phyloP scores from a whole-genome alignment of 805 yeast genomes.

The Metschnikowia colocasiae region DNA sequence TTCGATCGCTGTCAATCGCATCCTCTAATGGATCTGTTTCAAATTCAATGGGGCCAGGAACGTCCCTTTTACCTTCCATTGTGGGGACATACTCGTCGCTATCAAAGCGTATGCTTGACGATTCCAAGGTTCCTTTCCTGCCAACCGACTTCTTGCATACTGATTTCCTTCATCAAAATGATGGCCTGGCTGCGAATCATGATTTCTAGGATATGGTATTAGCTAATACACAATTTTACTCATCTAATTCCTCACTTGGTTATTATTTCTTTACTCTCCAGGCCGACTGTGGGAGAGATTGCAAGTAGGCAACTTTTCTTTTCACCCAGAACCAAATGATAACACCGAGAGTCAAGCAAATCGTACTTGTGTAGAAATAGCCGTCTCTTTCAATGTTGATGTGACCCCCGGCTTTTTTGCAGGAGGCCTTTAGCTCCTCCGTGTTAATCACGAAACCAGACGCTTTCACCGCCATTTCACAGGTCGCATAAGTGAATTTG shows the following conservation, averaged over 20 bases:
- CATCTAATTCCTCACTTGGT: neutral
- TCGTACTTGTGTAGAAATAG: constrained; percentile 68
- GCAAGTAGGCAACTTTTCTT: constrained; percentile 58
- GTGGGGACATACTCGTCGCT: constrained; percentile 38
- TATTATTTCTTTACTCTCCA: constrained; percentile 57
- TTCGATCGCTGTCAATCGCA: constrained; percentile 12
- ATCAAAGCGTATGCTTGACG: constrained; percentile 33
- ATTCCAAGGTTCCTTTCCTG: constrained; percentile 36
- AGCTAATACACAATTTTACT: neutral
- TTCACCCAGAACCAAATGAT: constrained; percentile 65
- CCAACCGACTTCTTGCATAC: constrained; percentile 40
- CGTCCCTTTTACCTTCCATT: constrained; percentile 39
- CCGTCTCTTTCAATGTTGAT: constrained; percentile 68
- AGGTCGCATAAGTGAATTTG: constrained; percentile 62
- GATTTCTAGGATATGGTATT: neutral
- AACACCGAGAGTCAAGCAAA: constrained; percentile 70
- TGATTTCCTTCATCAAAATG: constrained; percentile 21
- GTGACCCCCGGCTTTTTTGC: constrained; percentile 53
- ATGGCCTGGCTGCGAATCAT: constrained; percentile 9
- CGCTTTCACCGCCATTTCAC: constrained; percentile 33
- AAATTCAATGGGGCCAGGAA: constrained; percentile 16
- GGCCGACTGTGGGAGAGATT: constrained; percentile 64
- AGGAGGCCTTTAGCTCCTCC: constrained; percentile 44
- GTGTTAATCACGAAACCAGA: constrained; percentile 6
- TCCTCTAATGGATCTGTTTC: constrained; percentile 8